Percentiles rank a stretch among this genome's conserved stretches.
Conservation (phyloP, 805 yeast species). For the Saccharomycopsis selenospora region DNA sequence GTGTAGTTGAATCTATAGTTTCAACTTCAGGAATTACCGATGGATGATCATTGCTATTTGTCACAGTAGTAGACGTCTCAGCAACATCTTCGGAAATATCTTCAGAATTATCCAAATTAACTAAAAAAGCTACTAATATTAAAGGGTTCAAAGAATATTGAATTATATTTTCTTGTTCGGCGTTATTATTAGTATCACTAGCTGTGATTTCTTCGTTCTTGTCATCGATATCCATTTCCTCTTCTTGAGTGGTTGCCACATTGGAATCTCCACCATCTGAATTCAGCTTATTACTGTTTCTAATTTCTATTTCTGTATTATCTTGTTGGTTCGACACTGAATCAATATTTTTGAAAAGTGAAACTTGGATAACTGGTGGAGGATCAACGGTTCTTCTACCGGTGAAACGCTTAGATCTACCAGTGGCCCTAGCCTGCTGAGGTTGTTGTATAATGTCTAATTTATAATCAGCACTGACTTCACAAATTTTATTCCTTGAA, state of each 20-base stretch:
- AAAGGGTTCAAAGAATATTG: constrained; percentile 20
- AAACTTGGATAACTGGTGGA: constrained; percentile 22
- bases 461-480: constrained; percentile 11
- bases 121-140: constrained; percentile 16
- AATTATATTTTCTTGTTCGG: constrained; percentile 11
- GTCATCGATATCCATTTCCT: constrained; percentile 1
- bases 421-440: constrained; percentile 22
- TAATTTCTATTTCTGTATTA: background rate
- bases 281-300: background rate
- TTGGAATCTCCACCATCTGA: background rate
- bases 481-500: constrained; percentile 2
- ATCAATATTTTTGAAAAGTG: constrained; percentile 7
- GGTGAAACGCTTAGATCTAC: constrained; percentile 19
- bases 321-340: background rate
- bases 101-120: constrained; percentile 8
- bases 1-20: too few species aligned
- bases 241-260: background rate
- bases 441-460: constrained; percentile 21
- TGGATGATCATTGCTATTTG: background rate
- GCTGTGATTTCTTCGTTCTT: constrained; percentile 1
- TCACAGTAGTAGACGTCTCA: too few species aligned
- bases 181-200: background rate
- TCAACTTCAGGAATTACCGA: background rate
- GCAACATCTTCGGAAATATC: background rate
- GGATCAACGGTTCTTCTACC: constrained; percentile 23